Percentiles rank a stretch among this genome's conserved stretches.
phyloP scores from a whole-genome alignment of 352 stramenopile genomes.

The Pythium aquatile region DNA sequence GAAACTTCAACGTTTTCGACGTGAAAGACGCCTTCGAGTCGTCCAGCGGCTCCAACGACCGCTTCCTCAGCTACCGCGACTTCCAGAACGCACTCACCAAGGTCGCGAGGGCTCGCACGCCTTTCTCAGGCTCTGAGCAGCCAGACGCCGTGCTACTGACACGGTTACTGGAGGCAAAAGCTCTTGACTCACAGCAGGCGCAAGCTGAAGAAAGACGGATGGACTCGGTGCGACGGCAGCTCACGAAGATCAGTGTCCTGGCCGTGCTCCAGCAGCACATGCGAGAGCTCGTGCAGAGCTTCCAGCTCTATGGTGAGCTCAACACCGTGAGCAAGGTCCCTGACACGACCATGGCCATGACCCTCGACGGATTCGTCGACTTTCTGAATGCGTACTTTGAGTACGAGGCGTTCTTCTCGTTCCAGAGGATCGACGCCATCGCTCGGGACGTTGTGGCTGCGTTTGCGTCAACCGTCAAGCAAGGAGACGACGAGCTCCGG shows the following conservation, averaged over 20 bases:
- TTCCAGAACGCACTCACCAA: constrained; percentile 59
- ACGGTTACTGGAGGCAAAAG: constrained; percentile 29
- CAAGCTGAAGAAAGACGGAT: constrained; percentile 15
- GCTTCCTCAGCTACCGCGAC: constrained; percentile 50
- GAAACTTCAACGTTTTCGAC: constrained; percentile 62
- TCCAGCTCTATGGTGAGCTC: constrained; percentile 53
- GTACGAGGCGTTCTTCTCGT: constrained; percentile 72
- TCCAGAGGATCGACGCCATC: constrained; percentile 32
- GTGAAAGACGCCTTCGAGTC: constrained; percentile 59
- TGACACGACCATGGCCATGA: constrained; percentile 39
- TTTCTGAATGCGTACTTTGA: constrained; percentile 81
- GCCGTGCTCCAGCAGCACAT: constrained; percentile 51
- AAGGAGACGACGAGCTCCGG: constrained; percentile 2
- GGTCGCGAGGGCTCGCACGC: constrained; percentile 25
- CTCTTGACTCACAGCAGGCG: not conserved
- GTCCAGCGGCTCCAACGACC: constrained; percentile 47
- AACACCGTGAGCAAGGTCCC: constrained; percentile 19
- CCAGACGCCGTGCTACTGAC: constrained; percentile 31
- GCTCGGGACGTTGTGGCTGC: not conserved
- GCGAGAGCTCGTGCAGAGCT: constrained; percentile 47
- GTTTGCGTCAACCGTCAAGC: constrained; percentile 1
- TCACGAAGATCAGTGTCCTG: constrained; percentile 43
- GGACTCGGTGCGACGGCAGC: constrained; percentile 47
- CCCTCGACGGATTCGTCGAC: constrained; percentile 68
- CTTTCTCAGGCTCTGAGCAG: not conserved